Percentiles rank a stretch among this genome's conserved stretches.
These are phyloP conservation scores for Alnus glutinosa DNA, from an alignment of 306 rosid genomes.

Conservation along the genomic window DNA sequence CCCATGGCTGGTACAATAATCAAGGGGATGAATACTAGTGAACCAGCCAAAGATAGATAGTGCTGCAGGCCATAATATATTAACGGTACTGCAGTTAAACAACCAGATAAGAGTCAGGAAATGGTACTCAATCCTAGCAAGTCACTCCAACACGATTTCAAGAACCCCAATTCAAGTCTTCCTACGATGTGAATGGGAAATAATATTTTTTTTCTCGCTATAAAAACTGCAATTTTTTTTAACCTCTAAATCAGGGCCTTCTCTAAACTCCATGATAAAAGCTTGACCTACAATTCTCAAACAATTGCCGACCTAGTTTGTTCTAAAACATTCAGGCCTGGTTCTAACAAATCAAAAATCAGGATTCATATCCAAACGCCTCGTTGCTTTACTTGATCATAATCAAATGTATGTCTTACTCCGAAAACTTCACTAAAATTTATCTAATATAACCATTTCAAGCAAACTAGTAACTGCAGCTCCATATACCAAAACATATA, in stretches of 20 bases:
- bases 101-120: conserved; percentile 27
- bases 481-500: conserved; percentile 5
- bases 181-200: not conserved
- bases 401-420: not conserved
- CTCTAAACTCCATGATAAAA: conserved; percentile 2
- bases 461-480: not conserved
- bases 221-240: not conserved
- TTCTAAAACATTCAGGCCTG: not conserved
- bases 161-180: not conserved
- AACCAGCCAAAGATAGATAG: conserved; percentile 86
- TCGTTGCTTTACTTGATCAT: not conserved
- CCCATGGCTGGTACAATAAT: conserved; percentile 83
- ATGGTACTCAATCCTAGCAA: conserved; percentile 10
- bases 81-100: conserved; percentile 60
- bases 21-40: conserved; percentile 75
- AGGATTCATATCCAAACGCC: not conserved
- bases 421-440: not conserved
- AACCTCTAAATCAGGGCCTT: not conserved
- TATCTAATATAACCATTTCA: not conserved
- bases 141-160: conserved; percentile 24
- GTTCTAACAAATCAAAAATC: not conserved
- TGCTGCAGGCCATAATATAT: conserved; percentile 86
- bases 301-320: not conserved
- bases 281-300: not conserved
- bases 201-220: not conserved